Percentiles rank a stretch among this genome's conserved stretches.
Evolutionary conservation across 2,329 filamentous ascomycete species (phyloP).

Genomic region (Lasiodiplodia sp.): DNA sequence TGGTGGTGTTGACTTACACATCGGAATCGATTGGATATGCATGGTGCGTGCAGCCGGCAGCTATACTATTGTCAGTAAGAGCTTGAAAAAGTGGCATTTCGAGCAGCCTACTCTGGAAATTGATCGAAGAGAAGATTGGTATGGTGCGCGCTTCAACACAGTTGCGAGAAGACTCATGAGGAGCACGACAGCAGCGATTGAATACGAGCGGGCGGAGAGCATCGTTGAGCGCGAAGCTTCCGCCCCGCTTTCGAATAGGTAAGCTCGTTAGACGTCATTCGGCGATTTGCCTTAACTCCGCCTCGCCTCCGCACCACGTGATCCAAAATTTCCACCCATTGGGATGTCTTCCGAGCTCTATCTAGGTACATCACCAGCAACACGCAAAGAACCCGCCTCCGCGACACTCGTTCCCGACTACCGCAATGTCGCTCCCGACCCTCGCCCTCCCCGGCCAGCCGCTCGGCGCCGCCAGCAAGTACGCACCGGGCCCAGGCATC

Average conservation of each 20-base stretch:
- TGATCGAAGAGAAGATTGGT: neutral
- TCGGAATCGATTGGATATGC: conserved; percentile 88
- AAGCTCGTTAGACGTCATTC: conserved; percentile 21
- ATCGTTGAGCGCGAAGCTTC: conserved; percentile 11
- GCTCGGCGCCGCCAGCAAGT: conserved; percentile 72
- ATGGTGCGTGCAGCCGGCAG: conserved; percentile 61
- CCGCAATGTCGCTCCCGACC: conserved; percentile 44
- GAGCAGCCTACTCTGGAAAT: conserved; percentile 1
- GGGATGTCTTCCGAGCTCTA: neutral
- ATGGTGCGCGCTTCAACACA: conserved; percentile 14
- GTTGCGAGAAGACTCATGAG: conserved; percentile 30
- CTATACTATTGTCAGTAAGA: conserved; percentile 13
- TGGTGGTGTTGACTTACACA: conserved; percentile 68
- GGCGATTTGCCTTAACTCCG: conserved; percentile 20
- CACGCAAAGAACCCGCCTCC: no score
- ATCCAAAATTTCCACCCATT: conserved; percentile 22
- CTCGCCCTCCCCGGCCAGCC: conserved; percentile 82
- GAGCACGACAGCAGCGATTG: conserved; percentile 18
- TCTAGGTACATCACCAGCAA: neutral
- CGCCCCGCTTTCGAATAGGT: neutral
- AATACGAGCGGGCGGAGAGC: conserved; percentile 14
- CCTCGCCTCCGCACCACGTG: conserved; percentile 16
- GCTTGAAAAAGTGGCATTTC: neutral
- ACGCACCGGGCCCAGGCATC: conserved; percentile 79
- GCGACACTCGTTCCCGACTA: neutral